phyloP scores from a whole-genome alignment of 73 alveolate species.

The Diophrys appendiculata region DNA sequence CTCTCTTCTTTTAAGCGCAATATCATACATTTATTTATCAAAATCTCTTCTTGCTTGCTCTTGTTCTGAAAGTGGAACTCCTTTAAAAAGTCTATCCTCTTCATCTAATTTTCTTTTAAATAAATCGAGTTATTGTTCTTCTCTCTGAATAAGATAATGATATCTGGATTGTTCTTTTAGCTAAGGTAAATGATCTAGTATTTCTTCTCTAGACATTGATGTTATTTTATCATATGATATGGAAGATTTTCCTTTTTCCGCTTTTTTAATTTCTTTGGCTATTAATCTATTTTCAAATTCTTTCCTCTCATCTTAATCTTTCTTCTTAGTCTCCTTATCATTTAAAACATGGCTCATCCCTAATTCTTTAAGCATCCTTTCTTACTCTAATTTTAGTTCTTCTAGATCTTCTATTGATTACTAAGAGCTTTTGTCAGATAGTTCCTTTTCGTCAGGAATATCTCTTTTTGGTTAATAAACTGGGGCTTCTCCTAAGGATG shows the following conservation, averaged over 20 bases:
- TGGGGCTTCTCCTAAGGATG: no score
- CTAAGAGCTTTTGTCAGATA: background rate
- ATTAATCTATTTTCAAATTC: conserved; percentile 5
- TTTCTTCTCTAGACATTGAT: conserved; percentile 55
- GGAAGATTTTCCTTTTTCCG: conserved; percentile 12
- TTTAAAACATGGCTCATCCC: background rate
- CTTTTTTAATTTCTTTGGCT: conserved; percentile 31
- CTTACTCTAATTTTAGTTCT: background rate
- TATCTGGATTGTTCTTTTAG: conserved; percentile 85
- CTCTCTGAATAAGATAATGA: conserved; percentile 86
- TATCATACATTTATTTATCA: conserved; percentile 72
- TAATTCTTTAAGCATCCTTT: background rate
- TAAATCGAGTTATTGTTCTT: conserved; percentile 87
- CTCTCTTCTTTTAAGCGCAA: conserved; percentile 65
- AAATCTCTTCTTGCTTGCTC: conserved; percentile 76
- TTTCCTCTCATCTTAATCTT: conserved; percentile 5
- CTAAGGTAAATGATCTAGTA: conserved; percentile 64
- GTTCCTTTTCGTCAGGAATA: conserved; percentile 3
- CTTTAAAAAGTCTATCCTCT: conserved; percentile 83
- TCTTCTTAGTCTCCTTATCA: background rate
- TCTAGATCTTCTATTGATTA: background rate
- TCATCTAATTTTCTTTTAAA: conserved; percentile 84
- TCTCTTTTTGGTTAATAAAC: conserved; percentile 13
- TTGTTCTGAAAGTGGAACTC: conserved; percentile 75
- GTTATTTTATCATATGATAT: conserved; percentile 19